phyloP scores from a whole-genome alignment of 306 rosid genomes.

The Hippophae tibetana region DNA sequence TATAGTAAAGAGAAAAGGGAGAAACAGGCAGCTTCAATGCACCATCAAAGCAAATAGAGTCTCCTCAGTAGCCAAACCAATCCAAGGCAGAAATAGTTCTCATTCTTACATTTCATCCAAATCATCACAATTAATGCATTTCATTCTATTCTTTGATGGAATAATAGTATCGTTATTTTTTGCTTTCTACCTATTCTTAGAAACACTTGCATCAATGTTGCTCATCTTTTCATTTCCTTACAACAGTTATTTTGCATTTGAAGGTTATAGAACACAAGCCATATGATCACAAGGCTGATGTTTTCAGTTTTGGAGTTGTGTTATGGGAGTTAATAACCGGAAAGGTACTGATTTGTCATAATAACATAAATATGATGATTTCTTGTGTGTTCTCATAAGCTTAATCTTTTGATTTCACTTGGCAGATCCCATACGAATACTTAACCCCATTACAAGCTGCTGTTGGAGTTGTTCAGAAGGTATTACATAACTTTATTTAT shows the following conservation, averaged over 20 bases:
- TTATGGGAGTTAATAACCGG: constrained; percentile 91
- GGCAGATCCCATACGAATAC: constrained; percentile 87
- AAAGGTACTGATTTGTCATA: constrained; percentile 48
- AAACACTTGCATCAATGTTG: constrained; percentile 9
- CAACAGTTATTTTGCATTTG: constrained; percentile 51
- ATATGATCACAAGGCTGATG: constrained; percentile 97
- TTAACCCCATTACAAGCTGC: constrained; percentile 97
- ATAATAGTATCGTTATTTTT: not conserved
- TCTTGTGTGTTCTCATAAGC: not conserved
- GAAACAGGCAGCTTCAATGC: too few species aligned
- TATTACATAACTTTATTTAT: constrained; percentile 19
- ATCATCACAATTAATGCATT: not conserved
- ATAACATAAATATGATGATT: not conserved
- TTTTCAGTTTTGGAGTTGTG: constrained; percentile 90
- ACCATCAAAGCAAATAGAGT: too few species aligned
- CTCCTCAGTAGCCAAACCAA: too few species aligned
- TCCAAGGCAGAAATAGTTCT: too few species aligned
- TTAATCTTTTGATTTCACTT: constrained; percentile 14
- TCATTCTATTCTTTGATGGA: not conserved
- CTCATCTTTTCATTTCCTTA: constrained; percentile 40
- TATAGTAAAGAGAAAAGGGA: too few species aligned
- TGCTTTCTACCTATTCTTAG: constrained; percentile 5
- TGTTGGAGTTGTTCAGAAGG: constrained; percentile 94
- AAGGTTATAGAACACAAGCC: constrained; percentile 98
- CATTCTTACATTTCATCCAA: too few species aligned